These are phyloP conservation scores for Polychytrium aggregatum DNA, from an alignment of 192 early-diverging fungal species.

Conservation along the genomic window DNA sequence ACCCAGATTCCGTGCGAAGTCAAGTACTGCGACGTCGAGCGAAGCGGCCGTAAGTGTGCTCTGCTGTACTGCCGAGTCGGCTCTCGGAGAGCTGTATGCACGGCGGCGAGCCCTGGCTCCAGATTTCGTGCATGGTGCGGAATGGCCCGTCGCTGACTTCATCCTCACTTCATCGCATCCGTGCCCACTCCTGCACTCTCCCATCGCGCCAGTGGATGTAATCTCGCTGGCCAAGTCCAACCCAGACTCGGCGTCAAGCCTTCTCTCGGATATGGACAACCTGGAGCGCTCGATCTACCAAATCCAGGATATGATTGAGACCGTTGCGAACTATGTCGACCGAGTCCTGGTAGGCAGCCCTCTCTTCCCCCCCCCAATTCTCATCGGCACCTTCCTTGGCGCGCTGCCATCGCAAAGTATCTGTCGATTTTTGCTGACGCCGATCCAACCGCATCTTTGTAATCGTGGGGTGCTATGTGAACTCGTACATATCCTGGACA, in stretches of 20 bases:
- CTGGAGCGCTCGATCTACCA: slow-evolving; percentile 66
- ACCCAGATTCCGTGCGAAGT: slow-evolving; percentile 77
- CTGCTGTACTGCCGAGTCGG: too few species aligned
- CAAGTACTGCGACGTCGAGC: slow-evolving; percentile 84
- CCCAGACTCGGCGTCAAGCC: slow-evolving; percentile 34
- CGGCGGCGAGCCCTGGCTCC: neutral
- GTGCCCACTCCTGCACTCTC: too few species aligned
- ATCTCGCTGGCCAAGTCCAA: slow-evolving; percentile 49
- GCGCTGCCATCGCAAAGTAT: too few species aligned
- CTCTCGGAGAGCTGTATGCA: too few species aligned
- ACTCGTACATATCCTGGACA: too few species aligned
- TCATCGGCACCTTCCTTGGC: too few species aligned
- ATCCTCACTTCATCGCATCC: too few species aligned
- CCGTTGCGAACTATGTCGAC: slow-evolving; percentile 71
- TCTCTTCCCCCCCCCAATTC: too few species aligned
- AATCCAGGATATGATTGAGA: slow-evolving; percentile 75
- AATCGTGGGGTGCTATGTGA: too few species aligned
- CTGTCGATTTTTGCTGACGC: too few species aligned
- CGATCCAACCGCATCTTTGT: too few species aligned
- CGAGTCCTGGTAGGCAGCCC: slow-evolving; percentile 54
- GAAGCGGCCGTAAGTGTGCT: slow-evolving; percentile 46
- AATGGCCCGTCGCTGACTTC: too few species aligned
- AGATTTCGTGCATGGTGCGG: slow-evolving; percentile 4
- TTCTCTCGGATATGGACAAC: slow-evolving; percentile 85
- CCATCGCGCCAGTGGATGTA: slow-evolving; percentile 65